Base-by-base conservation (phyloP, 176 grass and related monocot genomes). In the Aechmea fasciata region DNA sequence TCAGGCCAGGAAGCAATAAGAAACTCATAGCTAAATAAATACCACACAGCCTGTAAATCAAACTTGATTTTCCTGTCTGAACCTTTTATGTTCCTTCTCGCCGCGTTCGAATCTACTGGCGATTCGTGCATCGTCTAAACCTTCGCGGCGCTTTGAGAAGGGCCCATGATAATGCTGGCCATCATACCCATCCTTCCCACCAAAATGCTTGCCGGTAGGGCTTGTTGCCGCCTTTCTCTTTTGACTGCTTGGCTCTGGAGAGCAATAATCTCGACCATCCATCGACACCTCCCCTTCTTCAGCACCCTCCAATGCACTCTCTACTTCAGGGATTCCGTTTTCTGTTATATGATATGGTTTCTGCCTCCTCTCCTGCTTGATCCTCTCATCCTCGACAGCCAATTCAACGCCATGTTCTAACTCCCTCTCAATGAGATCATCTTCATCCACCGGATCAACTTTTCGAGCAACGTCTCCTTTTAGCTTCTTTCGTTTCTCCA, bases 371-470 rank as follows among this genome's bases (percentile, higher is more conserved):
- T 68, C 80, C 3, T 83, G 79, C 48, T 81, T 83, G 4, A 69
- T 81, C 70, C 52, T 83, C 71, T 86, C 81, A n/a, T 85, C 84
- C 69, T 81, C 74, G 3, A 80, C 88, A 73, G 83, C 91, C 71
- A 83, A 79, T 71, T 96, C 91, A 64, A 86, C 83, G 19, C 85
- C 88, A 74, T 91, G 80, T 70, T 96, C 91, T 75, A 96, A 71
- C 76, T 91, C 91, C 74, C 91, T 91, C 75, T 84, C 85, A 11
- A 86, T 82, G 26, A 91, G 85, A 67, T 84, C 88, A 75, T 91
- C 91, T 11, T 84, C 87, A 71, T 85, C 83, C 52, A 84, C 62
- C 7, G 75, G 47, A 11, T 96, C 88, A 75, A 77, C 77, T 71
- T 85, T 96, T 73, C 68, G 85, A 51, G 81, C 67, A 57, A 75